A percentile compares a stretch with the other conserved stretches of the same genome.
Conservation (phyloP, 2,329 filamentous ascomycete species). For the Epichloe coenophiala region DNA sequence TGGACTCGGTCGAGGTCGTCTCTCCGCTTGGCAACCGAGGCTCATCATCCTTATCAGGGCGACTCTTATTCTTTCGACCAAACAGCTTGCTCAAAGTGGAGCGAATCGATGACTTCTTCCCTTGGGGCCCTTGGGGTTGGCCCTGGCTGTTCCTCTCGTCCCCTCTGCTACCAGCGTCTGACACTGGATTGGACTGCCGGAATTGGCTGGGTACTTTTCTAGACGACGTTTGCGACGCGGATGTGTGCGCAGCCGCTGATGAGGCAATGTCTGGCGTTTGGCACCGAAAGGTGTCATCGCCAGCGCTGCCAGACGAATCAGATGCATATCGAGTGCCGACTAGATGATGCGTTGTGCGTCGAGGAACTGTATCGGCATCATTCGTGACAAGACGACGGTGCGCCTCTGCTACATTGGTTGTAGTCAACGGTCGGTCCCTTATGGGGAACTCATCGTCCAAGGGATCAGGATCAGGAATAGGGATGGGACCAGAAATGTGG, state of each 20-base stretch:
- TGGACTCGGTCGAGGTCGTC: background rate
- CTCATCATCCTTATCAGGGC: slow-evolving; percentile 6
- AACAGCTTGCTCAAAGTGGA: slow-evolving; percentile 44
- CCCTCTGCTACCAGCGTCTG: slow-evolving; percentile 6
- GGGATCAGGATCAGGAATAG: slow-evolving; percentile 32
- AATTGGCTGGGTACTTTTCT: background rate
- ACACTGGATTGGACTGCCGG: slow-evolving; percentile 6
- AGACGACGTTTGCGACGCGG: background rate
- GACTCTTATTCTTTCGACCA: slow-evolving; percentile 39
- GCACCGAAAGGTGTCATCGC: background rate
- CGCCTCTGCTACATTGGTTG: slow-evolving; percentile 13
- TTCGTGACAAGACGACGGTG: background rate
- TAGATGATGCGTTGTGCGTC: background rate
- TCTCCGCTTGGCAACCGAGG: background rate
- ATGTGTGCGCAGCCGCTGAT: background rate
- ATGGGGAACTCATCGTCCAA: slow-evolving; percentile 42
- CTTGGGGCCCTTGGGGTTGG: slow-evolving; percentile 37
- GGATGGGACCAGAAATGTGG: slow-evolving; percentile 48
- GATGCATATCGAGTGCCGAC: background rate
- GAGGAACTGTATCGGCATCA: background rate
- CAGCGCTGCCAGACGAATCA: background rate
- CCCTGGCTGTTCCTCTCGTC: slow-evolving; percentile 6
- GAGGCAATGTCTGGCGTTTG: background rate
- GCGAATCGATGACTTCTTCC: slow-evolving; percentile 38
- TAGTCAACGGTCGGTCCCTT: slow-evolving; percentile 25